phyloP scores from a whole-genome alignment of 2,329 filamentous ascomycete genomes.

The Botrytis cinerea region DNA sequence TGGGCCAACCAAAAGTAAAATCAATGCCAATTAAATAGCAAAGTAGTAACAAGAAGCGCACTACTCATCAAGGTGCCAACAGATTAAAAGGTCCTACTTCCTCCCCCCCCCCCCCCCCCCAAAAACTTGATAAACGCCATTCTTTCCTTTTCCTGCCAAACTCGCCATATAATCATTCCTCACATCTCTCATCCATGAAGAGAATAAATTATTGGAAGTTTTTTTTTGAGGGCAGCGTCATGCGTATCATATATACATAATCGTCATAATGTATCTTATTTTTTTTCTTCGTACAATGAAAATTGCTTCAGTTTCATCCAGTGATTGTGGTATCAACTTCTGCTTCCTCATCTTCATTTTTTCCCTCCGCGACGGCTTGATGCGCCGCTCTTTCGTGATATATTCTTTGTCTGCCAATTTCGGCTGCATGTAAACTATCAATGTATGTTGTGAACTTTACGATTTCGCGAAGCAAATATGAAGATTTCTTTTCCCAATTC shows the following conservation, averaged over 20 bases:
- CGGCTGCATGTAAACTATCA: slow-evolving; percentile 75
- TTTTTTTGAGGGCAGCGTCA: not conserved
- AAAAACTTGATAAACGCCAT: not conserved
- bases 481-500: slow-evolving; percentile 96
- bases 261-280: slow-evolving; percentile 17
- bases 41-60: not conserved
- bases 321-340: slow-evolving; percentile 12
- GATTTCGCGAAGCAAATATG: slow-evolving; percentile 87
- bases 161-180: not conserved
- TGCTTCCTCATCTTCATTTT: slow-evolving; percentile 28
- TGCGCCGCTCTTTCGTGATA: slow-evolving; percentile 58
- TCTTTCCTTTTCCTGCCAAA: not conserved
- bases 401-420: slow-evolving; percentile 66
- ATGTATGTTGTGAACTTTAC: slow-evolving; percentile 97
- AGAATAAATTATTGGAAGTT: not conserved
- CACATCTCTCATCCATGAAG: not conserved
- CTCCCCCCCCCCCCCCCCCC: too few species aligned
- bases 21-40: not conserved
- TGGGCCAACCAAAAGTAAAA: not conserved
- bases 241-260: slow-evolving; percentile 20
- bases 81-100: not conserved
- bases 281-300: not conserved
- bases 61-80: not conserved
- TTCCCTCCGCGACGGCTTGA: slow-evolving; percentile 30
- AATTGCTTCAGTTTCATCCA: not conserved